Evolutionary conservation across 495 filamentous ascomycete genomes (phyloP).

Genomic region (Trichoderma gamsii): DNA sequence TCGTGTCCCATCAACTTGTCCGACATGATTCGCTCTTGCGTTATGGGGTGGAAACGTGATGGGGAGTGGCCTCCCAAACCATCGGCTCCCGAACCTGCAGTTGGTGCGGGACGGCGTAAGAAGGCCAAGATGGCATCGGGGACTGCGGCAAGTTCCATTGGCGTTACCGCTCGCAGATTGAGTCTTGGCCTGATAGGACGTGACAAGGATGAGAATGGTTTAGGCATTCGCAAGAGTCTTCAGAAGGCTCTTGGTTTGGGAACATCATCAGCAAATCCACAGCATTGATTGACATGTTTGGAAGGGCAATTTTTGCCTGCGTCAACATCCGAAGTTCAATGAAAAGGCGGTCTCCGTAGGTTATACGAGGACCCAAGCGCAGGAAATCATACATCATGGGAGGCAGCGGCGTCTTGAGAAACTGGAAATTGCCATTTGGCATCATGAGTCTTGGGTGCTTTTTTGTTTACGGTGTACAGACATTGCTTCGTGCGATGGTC

Average conservation of each 20-base stretch:
- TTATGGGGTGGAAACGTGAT: slow-evolving; percentile 88
- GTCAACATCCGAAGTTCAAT: neutral
- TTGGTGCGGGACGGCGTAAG: slow-evolving; percentile 22
- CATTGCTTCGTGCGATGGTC: neutral
- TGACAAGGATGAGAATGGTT: slow-evolving; percentile 19
- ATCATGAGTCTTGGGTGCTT: neutral
- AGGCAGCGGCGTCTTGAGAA: neutral
- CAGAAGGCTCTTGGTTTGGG: slow-evolving; percentile 23
- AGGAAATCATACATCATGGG: neutral
- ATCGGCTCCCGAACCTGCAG: slow-evolving; percentile 22
- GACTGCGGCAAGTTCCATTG: slow-evolving; percentile 22
- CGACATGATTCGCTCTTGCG: slow-evolving; percentile 73
- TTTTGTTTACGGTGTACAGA: neutral
- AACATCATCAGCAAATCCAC: slow-evolving; percentile 10
- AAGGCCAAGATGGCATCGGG: slow-evolving; percentile 33
- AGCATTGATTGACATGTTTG: neutral
- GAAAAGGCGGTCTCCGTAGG: no score
- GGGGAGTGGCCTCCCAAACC: slow-evolving; percentile 81
- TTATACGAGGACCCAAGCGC: neutral
- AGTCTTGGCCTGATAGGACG: slow-evolving; percentile 28
- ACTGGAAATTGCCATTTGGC: neutral
- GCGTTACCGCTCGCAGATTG: slow-evolving; percentile 28
- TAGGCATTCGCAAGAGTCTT: slow-evolving; percentile 19
- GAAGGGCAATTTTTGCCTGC: neutral
- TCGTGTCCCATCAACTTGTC: slow-evolving; percentile 79